These are phyloP conservation scores for Funneliformis mosseae DNA, from an alignment of 192 early-diverging fungal genomes.

Conservation along the genomic window DNA sequence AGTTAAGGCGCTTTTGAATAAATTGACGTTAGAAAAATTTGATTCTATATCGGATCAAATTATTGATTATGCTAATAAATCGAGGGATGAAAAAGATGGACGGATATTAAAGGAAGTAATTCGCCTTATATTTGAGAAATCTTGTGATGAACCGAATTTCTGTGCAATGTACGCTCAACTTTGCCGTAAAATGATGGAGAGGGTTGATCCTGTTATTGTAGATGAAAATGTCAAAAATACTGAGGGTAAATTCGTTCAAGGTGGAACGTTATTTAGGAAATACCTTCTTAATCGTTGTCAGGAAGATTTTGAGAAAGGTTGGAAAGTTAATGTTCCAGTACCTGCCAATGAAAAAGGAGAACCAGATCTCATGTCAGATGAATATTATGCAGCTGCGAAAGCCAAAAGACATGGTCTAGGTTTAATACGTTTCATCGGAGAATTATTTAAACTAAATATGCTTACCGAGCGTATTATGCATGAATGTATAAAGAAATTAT, in stretches of 20 bases:
- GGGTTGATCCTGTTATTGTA: conserved; percentile 54
- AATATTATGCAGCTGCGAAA: conserved; percentile 85
- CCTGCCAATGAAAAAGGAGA: conserved; percentile 59
- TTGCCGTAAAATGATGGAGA: conserved; percentile 78
- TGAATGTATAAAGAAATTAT: conserved; percentile 82
- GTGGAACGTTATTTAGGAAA: conserved; percentile 82
- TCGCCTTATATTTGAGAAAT: conserved; percentile 90
- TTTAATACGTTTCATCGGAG: conserved; percentile 92
- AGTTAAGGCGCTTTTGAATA: conserved; percentile 92
- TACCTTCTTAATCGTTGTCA: conserved; percentile 93
- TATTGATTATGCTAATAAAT: conserved; percentile 73
- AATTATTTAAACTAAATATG: conserved; percentile 89
- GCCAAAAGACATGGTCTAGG: conserved; percentile 94
- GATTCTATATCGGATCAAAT: conserved; percentile 84
- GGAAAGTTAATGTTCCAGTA: conserved; percentile 77
- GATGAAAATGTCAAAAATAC: conserved; percentile 64
- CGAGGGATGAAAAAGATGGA: conserved; percentile 65
- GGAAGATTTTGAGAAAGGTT: conserved; percentile 89
- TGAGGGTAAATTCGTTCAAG: conserved; percentile 55
- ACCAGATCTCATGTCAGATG: conserved; percentile 71
- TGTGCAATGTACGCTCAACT: conserved; percentile 87
- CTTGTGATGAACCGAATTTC: conserved; percentile 92
- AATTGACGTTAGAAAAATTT: conserved; percentile 96
- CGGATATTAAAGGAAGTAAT: conserved; percentile 81
- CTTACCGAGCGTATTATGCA: conserved; percentile 96